Percentiles rank a stretch among this genome's conserved stretches.
Evolutionary conservation across 192 early-diverging fungal genomes (phyloP).

Genomic region (Linderina pennispora): DNA sequence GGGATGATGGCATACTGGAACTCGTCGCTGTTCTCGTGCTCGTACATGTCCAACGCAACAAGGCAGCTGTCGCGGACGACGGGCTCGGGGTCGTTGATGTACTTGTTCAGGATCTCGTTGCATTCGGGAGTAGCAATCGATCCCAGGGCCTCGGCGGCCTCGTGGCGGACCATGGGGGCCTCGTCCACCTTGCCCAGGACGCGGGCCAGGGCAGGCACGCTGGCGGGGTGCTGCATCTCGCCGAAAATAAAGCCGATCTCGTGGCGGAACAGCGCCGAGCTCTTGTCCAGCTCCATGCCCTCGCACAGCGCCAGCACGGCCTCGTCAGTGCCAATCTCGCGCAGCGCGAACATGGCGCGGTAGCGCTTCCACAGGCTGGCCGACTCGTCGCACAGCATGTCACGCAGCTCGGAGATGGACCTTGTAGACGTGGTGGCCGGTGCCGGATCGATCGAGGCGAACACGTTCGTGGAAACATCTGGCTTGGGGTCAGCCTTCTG

Average conservation of each 20-base stretch:
- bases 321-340: constrained; percentile 78
- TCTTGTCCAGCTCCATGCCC: constrained; percentile 72
- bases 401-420: constrained; percentile 60
- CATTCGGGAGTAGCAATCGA: constrained; percentile 89
- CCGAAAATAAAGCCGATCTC: constrained; percentile 97
- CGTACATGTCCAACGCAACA: constrained; percentile 95
- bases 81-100: constrained; percentile 64
- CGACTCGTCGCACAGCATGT: constrained; percentile 58
- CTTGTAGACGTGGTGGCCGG: constrained; percentile 62
- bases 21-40: constrained; percentile 78
- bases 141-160: constrained; percentile 95
- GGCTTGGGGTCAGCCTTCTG: constrained; percentile 14
- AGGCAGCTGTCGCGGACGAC: constrained; percentile 89
- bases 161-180: constrained; percentile 91
- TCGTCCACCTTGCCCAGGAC: constrained; percentile 73
- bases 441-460: constrained; percentile 87
- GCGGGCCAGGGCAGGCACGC: constrained; percentile 76
- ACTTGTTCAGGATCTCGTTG: constrained; percentile 66
- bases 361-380: constrained; percentile 86
- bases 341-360: constrained; percentile 89
- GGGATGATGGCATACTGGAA: constrained; percentile 80
- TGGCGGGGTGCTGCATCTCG: constrained; percentile 90
- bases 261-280: constrained; percentile 80
- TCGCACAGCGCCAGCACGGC: constrained; percentile 78
- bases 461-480: constrained; percentile 46